These are phyloP conservation scores for Sicyos baderoa DNA, from an alignment of 306 rosid genomes.

Conservation along the genomic window DNA sequence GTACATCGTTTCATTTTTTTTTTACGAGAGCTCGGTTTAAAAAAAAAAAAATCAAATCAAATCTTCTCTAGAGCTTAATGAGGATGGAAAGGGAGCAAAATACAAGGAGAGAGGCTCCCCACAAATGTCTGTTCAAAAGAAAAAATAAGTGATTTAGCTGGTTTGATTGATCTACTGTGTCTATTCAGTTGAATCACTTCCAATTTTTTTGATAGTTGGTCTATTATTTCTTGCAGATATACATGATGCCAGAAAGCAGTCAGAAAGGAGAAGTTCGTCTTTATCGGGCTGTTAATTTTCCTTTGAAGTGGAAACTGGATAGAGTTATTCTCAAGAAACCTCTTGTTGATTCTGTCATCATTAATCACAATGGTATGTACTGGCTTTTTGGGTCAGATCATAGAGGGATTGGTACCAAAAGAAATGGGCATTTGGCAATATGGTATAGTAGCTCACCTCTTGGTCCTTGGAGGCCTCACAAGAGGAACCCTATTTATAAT, in stretches of 20 bases:
- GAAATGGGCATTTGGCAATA: conserved; percentile 84
- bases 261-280: conserved; percentile 81
- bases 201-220: background rate
- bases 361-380: conserved; percentile 44
- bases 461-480: conserved; percentile 92
- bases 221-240: conserved; percentile 44
- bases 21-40: too few relatives aligned
- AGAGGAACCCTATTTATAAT: conserved; percentile 75
- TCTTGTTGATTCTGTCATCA: conserved; percentile 64
- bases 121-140: background rate
- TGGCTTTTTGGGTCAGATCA: conserved; percentile 98
- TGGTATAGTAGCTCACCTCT: conserved; percentile 84
- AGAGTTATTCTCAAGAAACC: conserved; percentile 74
- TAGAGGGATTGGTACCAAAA: conserved; percentile 73
- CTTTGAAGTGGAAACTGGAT: conserved; percentile 75
- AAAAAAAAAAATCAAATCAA: too few relatives aligned
- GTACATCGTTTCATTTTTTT: background rate
- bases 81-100: background rate
- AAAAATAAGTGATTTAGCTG: background rate
- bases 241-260: conserved; percentile 94
- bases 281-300: conserved; percentile 66
- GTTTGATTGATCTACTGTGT: background rate
- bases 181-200: background rate
- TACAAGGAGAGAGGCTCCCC: background rate
- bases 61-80: background rate